Evolutionary conservation across 768 basidiomycete species (phyloP).

Genomic region (Asterophora parasitica): DNA sequence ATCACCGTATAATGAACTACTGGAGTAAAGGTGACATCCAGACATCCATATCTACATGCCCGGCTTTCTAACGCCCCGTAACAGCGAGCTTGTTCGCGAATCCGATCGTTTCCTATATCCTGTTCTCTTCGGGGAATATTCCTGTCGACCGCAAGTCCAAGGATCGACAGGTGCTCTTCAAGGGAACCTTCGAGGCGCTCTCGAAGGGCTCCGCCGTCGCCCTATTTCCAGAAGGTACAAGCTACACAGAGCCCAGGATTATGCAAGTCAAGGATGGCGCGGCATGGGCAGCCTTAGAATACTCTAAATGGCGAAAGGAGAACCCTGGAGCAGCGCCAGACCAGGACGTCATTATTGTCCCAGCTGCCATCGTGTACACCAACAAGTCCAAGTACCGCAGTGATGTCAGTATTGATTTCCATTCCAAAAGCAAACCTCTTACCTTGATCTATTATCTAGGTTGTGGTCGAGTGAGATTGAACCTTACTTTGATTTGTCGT

Average conservation of each 20-base stretch:
- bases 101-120: slow-evolving; percentile 65
- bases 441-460: slow-evolving; percentile 33
- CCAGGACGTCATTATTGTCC: slow-evolving; percentile 63
- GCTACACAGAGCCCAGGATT: slow-evolving; percentile 90
- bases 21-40: slow-evolving; percentile 80
- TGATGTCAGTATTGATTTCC: slow-evolving; percentile 50
- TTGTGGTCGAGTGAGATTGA: slow-evolving; percentile 62
- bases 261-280: slow-evolving; percentile 93
- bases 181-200: slow-evolving; percentile 84
- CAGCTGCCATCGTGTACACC: slow-evolving; percentile 88
- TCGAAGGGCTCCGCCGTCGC: slow-evolving; percentile 79
- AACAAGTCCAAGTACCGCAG: slow-evolving; percentile 96
- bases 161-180: slow-evolving; percentile 85
- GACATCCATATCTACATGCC: background rate
- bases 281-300: slow-evolving; percentile 93
- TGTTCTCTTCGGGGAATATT: slow-evolving; percentile 92
- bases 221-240: slow-evolving; percentile 90
- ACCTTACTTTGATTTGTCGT: slow-evolving; percentile 4
- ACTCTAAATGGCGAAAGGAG: slow-evolving; percentile 70
- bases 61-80: slow-evolving; percentile 8
- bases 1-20: slow-evolving; percentile 77
- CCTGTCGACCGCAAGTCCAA: slow-evolving; percentile 94
- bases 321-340: slow-evolving; percentile 40
- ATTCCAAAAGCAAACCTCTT: slow-evolving; percentile 13
- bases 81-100: slow-evolving; percentile 77